A percentile compares a stretch with the other conserved stretches of the same genome.
Evolutionary conservation across 1,284 basidiomycete species (phyloP).

Genomic region (Rhodofomes roseus): DNA sequence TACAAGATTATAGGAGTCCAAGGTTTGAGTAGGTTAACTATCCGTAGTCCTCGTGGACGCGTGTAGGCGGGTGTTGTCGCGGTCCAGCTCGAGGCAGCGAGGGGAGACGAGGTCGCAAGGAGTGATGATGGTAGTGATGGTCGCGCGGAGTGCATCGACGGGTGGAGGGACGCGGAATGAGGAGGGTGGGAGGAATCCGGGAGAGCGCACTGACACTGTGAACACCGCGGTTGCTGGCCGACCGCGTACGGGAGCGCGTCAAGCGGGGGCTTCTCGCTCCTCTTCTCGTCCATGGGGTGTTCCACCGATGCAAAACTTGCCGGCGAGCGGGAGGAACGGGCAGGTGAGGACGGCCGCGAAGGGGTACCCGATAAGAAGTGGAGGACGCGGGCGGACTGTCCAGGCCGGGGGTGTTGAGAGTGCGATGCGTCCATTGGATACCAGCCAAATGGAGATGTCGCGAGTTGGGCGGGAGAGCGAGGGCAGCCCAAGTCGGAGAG

Average conservation of each 20-base stretch:
- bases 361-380: slow-evolving; percentile 4
- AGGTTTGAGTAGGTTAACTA: slow-evolving; percentile 54
- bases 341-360: slow-evolving; percentile 7
- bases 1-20: slow-evolving; percentile 75
- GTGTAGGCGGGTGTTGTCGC: slow-evolving; percentile 34
- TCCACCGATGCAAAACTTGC: slow-evolving; percentile 3
- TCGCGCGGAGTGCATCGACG: slow-evolving; percentile 13
- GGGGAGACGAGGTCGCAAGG: slow-evolving; percentile 18
- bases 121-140: slow-evolving; percentile 13
- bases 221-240: not conserved
- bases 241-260: slow-evolving; percentile 5
- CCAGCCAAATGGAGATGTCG: slow-evolving; percentile 24
- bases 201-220: slow-evolving; percentile 2
- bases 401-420: slow-evolving; percentile 17
- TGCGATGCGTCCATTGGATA: slow-evolving; percentile 28
- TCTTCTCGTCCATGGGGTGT: slow-evolving; percentile 20
- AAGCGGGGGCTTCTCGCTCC: slow-evolving; percentile 7
- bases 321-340: slow-evolving; percentile 18
- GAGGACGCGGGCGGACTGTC: slow-evolving; percentile 19
- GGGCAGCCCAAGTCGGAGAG: slow-evolving; percentile 1
- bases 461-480: slow-evolving; percentile 3
- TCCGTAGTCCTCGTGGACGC: slow-evolving; percentile 48
- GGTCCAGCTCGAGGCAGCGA: slow-evolving; percentile 27
- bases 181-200: slow-evolving; percentile 14
- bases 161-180: slow-evolving; percentile 18